Evolutionary conservation across 345 rosid genomes (phyloP).

Genomic region (Acer saccharum): DNA sequence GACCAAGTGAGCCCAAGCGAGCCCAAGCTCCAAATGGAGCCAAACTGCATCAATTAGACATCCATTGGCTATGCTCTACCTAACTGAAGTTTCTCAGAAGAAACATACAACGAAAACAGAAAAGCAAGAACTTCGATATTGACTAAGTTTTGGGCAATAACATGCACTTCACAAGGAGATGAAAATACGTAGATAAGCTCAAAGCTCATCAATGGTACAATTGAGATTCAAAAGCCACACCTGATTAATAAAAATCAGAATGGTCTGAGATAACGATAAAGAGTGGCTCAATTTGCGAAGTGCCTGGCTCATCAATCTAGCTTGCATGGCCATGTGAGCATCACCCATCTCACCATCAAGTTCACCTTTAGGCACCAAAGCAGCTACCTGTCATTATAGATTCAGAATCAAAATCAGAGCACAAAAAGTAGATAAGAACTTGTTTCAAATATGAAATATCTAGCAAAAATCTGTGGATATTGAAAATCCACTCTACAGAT

Average conservation of each 20-base stretch:
- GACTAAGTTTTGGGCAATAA: not conserved
- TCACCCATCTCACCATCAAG: constrained; percentile 99
- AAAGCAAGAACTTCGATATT: not conserved
- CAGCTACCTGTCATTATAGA: constrained; percentile 72
- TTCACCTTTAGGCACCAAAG: constrained; percentile 98
- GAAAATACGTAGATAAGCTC: not conserved
- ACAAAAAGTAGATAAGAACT: not conserved
- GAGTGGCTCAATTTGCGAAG: constrained; percentile 97
- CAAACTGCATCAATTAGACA: not conserved
- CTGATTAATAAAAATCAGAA: constrained; percentile 85
- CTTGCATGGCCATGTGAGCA: constrained; percentile 99
- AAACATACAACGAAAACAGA: not conserved
- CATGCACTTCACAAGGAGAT: not conserved
- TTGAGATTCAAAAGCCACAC: constrained; percentile 29
- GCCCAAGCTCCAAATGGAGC: not conserved
- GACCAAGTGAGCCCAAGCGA: not conserved
- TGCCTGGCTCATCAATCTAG: constrained; percentile 99
- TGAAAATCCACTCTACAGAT: not conserved
- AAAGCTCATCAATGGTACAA: not conserved
- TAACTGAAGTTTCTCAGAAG: not conserved
- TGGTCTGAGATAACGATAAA: constrained; percentile 76
- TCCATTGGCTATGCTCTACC: not conserved
- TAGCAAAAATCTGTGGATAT: not conserved
- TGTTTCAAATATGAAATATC: constrained; percentile 4
- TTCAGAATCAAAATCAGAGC: constrained; percentile 5